Base-by-base conservation (phyloP, 805 yeast species). In the Kodamaea leandrae region DNA sequence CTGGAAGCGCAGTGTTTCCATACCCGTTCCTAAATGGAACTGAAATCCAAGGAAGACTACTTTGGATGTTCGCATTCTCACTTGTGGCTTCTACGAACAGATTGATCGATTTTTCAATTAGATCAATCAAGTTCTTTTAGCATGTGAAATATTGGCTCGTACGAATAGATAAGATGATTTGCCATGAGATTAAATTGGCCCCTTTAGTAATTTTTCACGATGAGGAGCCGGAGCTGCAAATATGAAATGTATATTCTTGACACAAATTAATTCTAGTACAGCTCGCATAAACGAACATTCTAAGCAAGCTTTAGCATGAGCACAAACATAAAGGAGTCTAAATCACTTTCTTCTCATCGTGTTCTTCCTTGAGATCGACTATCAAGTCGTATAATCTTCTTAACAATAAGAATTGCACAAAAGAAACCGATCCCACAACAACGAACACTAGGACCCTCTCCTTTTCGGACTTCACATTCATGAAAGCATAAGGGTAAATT, bases 401-500 rank as follows among this genome's bases (percentile, higher is more conserved):
- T 51, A 58, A 50, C n/a, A 60, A 37, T 43, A 64, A 47, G 45
- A 61, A 64, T 48, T 59, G 64, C 2, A 49, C 43, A 39, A 61
- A 67, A 7, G 63, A 67, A 21, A 54, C 49, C 6, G 53, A 37
- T 4, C 65, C 70, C 15, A 82, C 77, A 6, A 61, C 49, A 0
- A 55, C 61, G 54, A 83, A 83, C 15, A 82, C 74, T 5, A 69
- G 45, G 1, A 67, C 55, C 43, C 84, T 67, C 15, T 58, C 58
- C 7, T 62, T 60, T 23, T 65, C 72, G 4, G 61, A 64, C 3
- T 61, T 68, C 10, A 76, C 82, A 53, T 82, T 76, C 51, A 83
- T 63, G 53, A 83, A 83, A 6, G 82, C 84, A 53, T 83, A 83
- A 0, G 91, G 91, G 49, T 77, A 83, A 13, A 59, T 64, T 2